phyloP scores from a whole-genome alignment of 257 asterid genomes.

The Ophiorrhiza pumila region DNA sequence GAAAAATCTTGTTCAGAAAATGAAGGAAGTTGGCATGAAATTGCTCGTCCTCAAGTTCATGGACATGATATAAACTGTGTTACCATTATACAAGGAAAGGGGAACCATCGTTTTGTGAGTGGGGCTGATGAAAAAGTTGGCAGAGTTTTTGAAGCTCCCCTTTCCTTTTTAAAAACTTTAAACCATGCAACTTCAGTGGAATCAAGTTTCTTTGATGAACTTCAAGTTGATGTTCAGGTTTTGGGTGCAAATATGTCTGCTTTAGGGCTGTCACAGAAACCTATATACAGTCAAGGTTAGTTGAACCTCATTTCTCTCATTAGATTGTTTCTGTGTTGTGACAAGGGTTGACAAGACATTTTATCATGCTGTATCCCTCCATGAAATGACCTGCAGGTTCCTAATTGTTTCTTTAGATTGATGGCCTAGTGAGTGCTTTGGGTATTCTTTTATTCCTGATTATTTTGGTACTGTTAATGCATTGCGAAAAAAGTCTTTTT shows the following conservation, averaged over 20 bases:
- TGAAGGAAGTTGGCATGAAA: conserved; percentile 87
- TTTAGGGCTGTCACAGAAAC: conserved; percentile 94
- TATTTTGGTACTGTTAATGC: background rate
- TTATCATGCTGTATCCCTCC: background rate
- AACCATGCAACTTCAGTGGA: conserved; percentile 47
- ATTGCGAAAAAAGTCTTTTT: background rate
- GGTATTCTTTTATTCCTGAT: background rate
- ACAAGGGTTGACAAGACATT: background rate
- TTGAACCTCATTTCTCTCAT: background rate
- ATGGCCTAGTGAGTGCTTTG: background rate
- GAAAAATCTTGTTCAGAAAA: conserved; percentile 32
- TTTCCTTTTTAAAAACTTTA: conserved; percentile 82
- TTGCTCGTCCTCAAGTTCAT: conserved; percentile 97
- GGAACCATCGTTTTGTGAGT: conserved; percentile 83
- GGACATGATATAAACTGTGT: conserved; percentile 95
- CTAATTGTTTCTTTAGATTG: background rate
- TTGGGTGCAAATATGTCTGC: conserved; percentile 99
- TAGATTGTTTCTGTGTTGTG: background rate
- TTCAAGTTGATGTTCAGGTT: conserved; percentile 65
- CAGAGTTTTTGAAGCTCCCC: conserved; percentile 93
- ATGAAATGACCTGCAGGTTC: background rate
- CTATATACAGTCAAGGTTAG: conserved; percentile 82
- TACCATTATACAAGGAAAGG: conserved; percentile 66
- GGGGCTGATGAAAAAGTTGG: conserved; percentile 98
- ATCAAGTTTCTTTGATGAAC: conserved; percentile 44